phyloP scores from a whole-genome alignment of 345 rosid genomes.

The Passiflora organensis region DNA sequence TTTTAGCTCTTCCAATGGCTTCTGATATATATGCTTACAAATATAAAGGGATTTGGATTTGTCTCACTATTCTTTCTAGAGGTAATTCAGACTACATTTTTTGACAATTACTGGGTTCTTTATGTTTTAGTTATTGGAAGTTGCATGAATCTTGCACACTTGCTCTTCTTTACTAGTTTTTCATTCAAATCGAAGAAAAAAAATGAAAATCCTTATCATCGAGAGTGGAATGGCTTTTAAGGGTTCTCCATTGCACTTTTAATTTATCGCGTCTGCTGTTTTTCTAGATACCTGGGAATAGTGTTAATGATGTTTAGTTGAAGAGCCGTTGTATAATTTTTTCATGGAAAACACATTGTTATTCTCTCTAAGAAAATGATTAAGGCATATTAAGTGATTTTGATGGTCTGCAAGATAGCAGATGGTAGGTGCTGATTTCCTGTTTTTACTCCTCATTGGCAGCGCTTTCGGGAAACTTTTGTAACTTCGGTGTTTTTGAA shows the following conservation, averaged over 20 bases:
- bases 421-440: constrained; percentile 1
- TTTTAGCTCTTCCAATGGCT: constrained; percentile 84
- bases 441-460: constrained; percentile 28
- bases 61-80: constrained; percentile 81
- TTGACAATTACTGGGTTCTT: neutral
- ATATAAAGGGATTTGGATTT: constrained; percentile 98
- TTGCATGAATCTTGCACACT: constrained; percentile 3
- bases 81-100: constrained; percentile 41
- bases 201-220: neutral
- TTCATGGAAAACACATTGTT: too few relatives aligned
- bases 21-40: constrained; percentile 92
- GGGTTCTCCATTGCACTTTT: neutral
- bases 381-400: neutral
- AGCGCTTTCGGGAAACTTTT: constrained; percentile 93
- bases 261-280: neutral
- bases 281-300: neutral
- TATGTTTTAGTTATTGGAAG: neutral
- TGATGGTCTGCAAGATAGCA: neutral
- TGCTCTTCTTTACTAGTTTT: neutral
- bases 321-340: too few relatives aligned
- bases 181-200: neutral
- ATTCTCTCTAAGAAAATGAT: too few relatives aligned
- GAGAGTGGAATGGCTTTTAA: neutral
- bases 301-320: too few relatives aligned
- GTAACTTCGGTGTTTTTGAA: constrained; percentile 96